A percentile compares a stretch with the other conserved stretches of the same genome.
These are phyloP conservation scores for Glebionis coronaria DNA, from an alignment of 129 eudicot genomes.

Conservation along the genomic window DNA sequence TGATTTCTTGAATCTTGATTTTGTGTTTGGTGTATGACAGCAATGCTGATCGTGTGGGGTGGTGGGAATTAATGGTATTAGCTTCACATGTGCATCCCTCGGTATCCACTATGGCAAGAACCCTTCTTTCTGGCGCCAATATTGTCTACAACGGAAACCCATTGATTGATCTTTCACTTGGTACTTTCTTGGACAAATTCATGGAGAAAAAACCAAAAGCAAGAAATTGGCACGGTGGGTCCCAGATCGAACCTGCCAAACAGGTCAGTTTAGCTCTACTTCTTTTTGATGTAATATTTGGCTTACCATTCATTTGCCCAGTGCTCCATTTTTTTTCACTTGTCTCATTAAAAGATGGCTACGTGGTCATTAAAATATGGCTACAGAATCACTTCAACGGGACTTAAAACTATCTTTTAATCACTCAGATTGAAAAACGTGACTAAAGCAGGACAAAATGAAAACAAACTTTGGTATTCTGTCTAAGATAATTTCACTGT, in stretches of 20 bases:
- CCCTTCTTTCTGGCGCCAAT: conserved; percentile 91
- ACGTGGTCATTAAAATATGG: too few relatives aligned
- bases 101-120: conserved; percentile 90
- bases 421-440: too few relatives aligned
- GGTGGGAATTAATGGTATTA: conserved; percentile 93
- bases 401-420: too few relatives aligned
- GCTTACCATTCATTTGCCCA: background rate
- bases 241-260: conserved; percentile 90
- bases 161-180: conserved; percentile 69
- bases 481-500: too few relatives aligned
- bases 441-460: too few relatives aligned
- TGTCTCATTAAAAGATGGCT: too few relatives aligned
- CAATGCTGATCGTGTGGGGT: conserved; percentile 84
- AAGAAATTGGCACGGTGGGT: conserved; percentile 93
- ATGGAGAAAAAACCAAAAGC: conserved; percentile 98
- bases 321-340: too few relatives aligned
- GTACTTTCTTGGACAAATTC: conserved; percentile 86
- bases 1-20: background rate
- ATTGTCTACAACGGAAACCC: conserved; percentile 96
- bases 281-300: background rate
- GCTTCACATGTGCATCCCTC: conserved; percentile 94
- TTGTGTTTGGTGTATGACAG: conserved; percentile 40
- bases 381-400: too few relatives aligned
- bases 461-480: too few relatives aligned
- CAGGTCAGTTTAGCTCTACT: conserved; percentile 45